phyloP scores from a whole-genome alignment of 768 basidiomycete species.

The Russula compacta region DNA sequence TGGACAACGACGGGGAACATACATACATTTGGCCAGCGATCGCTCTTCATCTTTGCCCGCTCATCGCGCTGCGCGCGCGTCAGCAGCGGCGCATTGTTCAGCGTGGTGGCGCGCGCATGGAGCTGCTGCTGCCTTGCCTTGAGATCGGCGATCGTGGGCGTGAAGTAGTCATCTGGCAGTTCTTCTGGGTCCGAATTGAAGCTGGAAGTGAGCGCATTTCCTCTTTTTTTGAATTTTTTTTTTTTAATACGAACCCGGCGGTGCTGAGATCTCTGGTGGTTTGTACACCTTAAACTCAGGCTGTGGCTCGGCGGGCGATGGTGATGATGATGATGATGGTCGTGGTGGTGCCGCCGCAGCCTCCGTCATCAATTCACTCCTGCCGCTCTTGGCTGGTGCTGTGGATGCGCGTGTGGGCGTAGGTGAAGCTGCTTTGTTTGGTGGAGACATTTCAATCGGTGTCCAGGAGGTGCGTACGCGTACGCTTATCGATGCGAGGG shows the following conservation, averaged over 20 bases:
- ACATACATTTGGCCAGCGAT: constrained; percentile 64
- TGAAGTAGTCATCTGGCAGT: constrained; percentile 67
- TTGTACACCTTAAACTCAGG: constrained; percentile 14
- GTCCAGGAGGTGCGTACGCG: neutral
- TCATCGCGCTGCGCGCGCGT: constrained; percentile 56
- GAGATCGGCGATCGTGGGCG: constrained; percentile 61
- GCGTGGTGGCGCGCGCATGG: constrained; percentile 47
- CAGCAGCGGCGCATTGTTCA: constrained; percentile 64
- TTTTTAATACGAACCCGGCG: constrained; percentile 1
- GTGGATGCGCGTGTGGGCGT: neutral
- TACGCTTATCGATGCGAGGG: neutral
- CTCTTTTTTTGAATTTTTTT: too few species aligned
- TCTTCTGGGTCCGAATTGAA: constrained; percentile 20
- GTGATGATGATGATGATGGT: too few species aligned
- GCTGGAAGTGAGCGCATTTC: too few species aligned
- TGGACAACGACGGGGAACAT: neutral
- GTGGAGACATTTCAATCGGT: neutral
- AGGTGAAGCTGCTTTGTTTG: neutral
- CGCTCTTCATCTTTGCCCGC: constrained; percentile 46
- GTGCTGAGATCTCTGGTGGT: neutral
- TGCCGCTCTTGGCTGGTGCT: neutral
- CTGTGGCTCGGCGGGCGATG: neutral
- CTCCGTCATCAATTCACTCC: neutral
- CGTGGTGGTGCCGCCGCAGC: neutral
- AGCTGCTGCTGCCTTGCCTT: constrained; percentile 57